A percentile compares a stretch with the other conserved stretches of the same genome.
phyloP scores from a whole-genome alignment of 1,284 basidiomycete species.

The Ceratobasidium sp. region DNA sequence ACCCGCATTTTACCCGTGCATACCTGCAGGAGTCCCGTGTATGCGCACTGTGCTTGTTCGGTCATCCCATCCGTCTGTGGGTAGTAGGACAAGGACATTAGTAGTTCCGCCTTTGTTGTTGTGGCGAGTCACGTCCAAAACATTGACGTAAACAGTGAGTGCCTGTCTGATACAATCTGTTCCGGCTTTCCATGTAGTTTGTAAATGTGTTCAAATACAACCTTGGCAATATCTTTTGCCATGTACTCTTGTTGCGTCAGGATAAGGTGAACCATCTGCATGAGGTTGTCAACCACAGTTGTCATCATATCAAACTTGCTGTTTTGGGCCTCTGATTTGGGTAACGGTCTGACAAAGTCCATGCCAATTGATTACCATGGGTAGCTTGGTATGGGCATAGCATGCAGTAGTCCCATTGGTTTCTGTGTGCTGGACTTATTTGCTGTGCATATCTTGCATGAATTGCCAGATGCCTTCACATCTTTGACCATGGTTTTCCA shows the following conservation, averaged over 20 bases:
- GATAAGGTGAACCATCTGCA: conserved; percentile 51
- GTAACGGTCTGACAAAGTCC: conserved; percentile 61
- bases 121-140: conserved; percentile 52
- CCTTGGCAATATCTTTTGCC: conserved; percentile 49
- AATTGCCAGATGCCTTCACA: no score
- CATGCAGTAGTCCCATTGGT: no score
- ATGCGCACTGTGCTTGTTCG: conserved; percentile 46
- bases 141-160: no score
- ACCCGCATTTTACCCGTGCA: conserved; percentile 24
- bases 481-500: no score
- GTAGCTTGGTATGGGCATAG: conserved; percentile 46
- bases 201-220: conserved; percentile 50
- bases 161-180: conserved; percentile 55
- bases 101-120: conserved; percentile 52
- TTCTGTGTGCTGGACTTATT: no score
- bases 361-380: conserved; percentile 56
- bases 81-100: conserved; percentile 53
- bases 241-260: conserved; percentile 45
- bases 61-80: conserved; percentile 52
- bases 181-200: conserved; percentile 58
- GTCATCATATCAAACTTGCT: conserved; percentile 56
- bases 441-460: no score
- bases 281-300: conserved; percentile 59
- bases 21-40: conserved; percentile 50
- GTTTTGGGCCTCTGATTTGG: conserved; percentile 53